Conservation (phyloP, 2,329 filamentous ascomycete genomes). For the Scopulariopsis brevicaulis region DNA sequence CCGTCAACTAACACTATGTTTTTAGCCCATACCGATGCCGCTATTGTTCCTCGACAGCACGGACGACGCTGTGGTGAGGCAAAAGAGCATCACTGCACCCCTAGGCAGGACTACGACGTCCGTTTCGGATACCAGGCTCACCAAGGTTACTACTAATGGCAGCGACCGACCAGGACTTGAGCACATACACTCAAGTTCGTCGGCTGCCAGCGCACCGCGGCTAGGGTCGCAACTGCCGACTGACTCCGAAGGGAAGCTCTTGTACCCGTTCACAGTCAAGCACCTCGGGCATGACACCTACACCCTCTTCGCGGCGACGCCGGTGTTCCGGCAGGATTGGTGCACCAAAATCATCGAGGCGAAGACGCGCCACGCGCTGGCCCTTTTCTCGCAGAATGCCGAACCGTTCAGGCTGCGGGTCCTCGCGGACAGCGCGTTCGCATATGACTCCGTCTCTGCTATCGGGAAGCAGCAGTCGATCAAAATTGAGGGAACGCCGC, state of each 20-base stretch:
- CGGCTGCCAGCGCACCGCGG: conserved; percentile 32
- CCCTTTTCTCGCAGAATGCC: conserved; percentile 82
- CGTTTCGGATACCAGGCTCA: conserved; percentile 45
- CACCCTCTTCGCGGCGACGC: conserved; percentile 73
- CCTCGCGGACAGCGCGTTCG: conserved; percentile 85
- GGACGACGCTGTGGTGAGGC: conserved; percentile 81
- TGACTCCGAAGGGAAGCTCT: conserved; percentile 67
- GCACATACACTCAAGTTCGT: conserved; percentile 58
- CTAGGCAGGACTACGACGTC: conserved; percentile 48
- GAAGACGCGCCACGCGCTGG: conserved; percentile 85
- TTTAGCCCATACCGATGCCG: conserved; percentile 85
- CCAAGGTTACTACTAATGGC: conserved; percentile 40
- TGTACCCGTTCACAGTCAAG: conserved; percentile 93
- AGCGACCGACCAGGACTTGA: conserved; percentile 47
- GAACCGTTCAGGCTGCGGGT: conserved; percentile 90
- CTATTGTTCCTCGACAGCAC: conserved; percentile 85
- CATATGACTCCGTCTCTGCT: conserved; percentile 54
- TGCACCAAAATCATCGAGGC: conserved; percentile 88
- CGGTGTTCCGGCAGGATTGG: conserved; percentile 74
- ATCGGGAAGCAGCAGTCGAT: conserved; percentile 53
- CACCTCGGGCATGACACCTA: conserved; percentile 92
- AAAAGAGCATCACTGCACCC: conserved; percentile 60
- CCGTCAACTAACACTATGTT: conserved; percentile 16
- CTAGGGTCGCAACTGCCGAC: conserved; percentile 35
- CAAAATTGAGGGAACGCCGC: conserved; percentile 77